A percentile compares a stretch with the other conserved stretches of the same genome.
phyloP scores from a whole-genome alignment of 1,284 basidiomycete genomes.

The Agroathelia rolfsii region DNA sequence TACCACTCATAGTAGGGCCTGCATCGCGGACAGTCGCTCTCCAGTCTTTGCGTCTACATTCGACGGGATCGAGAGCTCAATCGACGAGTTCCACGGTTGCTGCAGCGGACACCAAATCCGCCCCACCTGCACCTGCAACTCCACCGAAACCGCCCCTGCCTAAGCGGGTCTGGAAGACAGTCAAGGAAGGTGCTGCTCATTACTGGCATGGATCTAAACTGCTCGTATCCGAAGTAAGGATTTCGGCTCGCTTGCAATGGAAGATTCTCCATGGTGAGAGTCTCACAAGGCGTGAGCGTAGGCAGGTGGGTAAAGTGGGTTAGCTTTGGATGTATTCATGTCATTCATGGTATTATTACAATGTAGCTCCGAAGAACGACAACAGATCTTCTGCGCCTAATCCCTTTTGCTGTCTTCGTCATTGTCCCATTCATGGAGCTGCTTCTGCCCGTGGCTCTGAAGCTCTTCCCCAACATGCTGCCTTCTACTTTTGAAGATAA shows the following conservation, averaged over 20 bases:
- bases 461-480: constrained; percentile 98
- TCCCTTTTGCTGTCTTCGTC: constrained; percentile 93
- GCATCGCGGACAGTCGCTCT: constrained; percentile 19
- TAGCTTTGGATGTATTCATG: constrained; percentile 5
- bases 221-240: constrained; percentile 88
- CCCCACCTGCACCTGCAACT: constrained; percentile 37
- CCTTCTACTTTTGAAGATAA: constrained; percentile 98
- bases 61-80: constrained; percentile 8
- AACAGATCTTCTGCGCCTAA: constrained; percentile 82
- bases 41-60: constrained; percentile 13
- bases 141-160: constrained; percentile 38
- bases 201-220: constrained; percentile 98
- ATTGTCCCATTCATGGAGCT: constrained; percentile 98
- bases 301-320: constrained; percentile 56
- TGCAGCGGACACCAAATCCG: constrained; percentile 33
- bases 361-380: constrained; percentile 85
- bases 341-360: background rate
- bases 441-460: constrained; percentile 92
- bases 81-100: too few species aligned
- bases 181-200: constrained; percentile 93
- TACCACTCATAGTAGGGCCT: constrained; percentile 15
- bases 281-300: constrained; percentile 85
- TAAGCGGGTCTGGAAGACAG: constrained; percentile 74
- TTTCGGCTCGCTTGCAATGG: constrained; percentile 82
- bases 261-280: constrained; percentile 88